Base-by-base conservation (phyloP, 192 early-diverging fungal genomes). In the Coemansia pectinata region DNA sequence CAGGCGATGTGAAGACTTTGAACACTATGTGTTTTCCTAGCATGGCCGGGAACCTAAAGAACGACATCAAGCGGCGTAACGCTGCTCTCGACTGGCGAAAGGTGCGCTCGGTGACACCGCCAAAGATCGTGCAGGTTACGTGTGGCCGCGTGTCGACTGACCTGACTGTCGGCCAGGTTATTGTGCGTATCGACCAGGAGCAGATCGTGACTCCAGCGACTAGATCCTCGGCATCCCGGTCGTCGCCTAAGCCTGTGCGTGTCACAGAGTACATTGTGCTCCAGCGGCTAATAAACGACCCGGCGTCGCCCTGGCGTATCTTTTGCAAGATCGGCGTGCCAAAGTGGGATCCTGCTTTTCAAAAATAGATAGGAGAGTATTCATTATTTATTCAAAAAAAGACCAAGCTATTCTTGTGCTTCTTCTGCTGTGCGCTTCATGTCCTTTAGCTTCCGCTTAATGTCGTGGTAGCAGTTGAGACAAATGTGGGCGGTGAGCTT, bases 401-500 rank as follows among this genome's bases (percentile, higher is more conserved):
- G 57, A 40, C 17, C 2, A 33, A 17, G 45, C 14, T 44, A 21
- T 34, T 72, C 15, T 34, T 72, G 33, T 12, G 33, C 11, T 47
- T 66, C 25, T 33, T 81, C 73, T 7, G 67, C 52, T 11, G 48
- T 42, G 40, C 64, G 57, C 67, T 71, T 72, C 71, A 77, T 59
- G 15, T 44, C 67, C 66, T 76, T 76, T 33, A 81, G 74, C 71
- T 72, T 81, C 63, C 48, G 63, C 57, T 87, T 90, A 62, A 92
- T 87, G 57, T 90, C 87, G 48, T 71, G 69, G 73, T 91, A 93
- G 79, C 92, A 93, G 76, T 90, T 79, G 38, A 64, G 62, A 81
- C 95, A 97, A 27, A 93, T 81, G 68, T 95, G 93, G 42, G 94
- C 91, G 66, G 87, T 66, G 17, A 94, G 77, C 66, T 91, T 90